Conservation (phyloP, 345 rosid genomes). For the Pugionium cornutum region DNA sequence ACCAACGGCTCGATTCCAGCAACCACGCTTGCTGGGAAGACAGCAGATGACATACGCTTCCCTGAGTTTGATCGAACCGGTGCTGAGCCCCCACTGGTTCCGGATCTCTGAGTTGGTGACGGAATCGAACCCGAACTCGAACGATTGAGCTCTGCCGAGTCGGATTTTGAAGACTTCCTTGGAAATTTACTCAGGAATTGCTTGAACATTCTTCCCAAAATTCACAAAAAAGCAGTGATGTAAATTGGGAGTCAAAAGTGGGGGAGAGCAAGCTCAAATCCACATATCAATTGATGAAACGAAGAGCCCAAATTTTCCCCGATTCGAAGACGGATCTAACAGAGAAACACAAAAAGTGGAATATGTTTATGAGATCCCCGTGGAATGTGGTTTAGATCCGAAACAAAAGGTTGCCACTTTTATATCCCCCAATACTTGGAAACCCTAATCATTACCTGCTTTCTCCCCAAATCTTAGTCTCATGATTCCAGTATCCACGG, state of each 20-base stretch:
- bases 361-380: constrained; percentile 29
- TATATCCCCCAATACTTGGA: constrained; percentile 26
- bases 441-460: constrained; percentile 44
- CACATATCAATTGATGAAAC: constrained; percentile 32
- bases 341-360: background rate
- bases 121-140: constrained; percentile 41
- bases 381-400: constrained; percentile 26
- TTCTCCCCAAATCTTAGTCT: constrained; percentile 42
- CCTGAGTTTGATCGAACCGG: constrained; percentile 47
- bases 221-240: background rate
- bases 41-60: constrained; percentile 69
- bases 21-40: constrained; percentile 72
- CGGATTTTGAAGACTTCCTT: constrained; percentile 60
- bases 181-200: constrained; percentile 74
- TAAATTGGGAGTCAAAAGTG: constrained; percentile 13
- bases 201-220: constrained; percentile 54
- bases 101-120: constrained; percentile 45
- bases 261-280: constrained; percentile 18
- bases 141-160: constrained; percentile 49
- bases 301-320: constrained; percentile 31
- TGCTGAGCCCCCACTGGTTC: constrained; percentile 35
- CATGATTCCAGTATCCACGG: constrained; percentile 39
- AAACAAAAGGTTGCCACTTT: constrained; percentile 23
- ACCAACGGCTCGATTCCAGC: constrained; percentile 84
- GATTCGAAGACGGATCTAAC: constrained; percentile 42